Evolutionary conservation across 305 asterid genomes (phyloP), one percentile per base, ranked within the genome.

Genomic region (Fraxinus dipetala): DNA sequence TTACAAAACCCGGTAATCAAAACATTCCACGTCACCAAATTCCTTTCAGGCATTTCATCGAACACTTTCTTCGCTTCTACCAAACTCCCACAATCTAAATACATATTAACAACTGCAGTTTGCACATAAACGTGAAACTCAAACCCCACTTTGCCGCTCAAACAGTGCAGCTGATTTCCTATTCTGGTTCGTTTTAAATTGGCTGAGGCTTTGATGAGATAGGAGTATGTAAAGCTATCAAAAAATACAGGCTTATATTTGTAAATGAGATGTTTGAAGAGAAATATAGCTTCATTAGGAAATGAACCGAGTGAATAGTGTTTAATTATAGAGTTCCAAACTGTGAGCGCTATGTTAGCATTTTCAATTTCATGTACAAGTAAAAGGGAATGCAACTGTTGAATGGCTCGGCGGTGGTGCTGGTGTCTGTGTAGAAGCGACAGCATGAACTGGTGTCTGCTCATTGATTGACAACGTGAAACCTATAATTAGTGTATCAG

Each of bases 31-130:
- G 97, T 87, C 40, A 94, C 97, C 82, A 81, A 81, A 77, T 91
- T 93, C 75, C 83, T 93, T 28, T 81, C 84, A 40, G 93, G 91
- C 98, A 93, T 93, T 88, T 86, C 90, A 28, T 90, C 95, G 79
- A 94, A 94, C 88, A 92, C 88, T 4, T 85, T 90, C 83, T 81
- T 79, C 9, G 97, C 92, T 22, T 88, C 89, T 14, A 75, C 81
- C 73, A 89, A 63, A 79, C 79, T 79, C 75, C 93, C 92, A 82
- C 92, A 91, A 3, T 89, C 93, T 0, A 72, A 72, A 18, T 90
- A 92, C 98, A 93, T 91, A 73, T 93, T 90, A 72, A 95, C 89
- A 82, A 90, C 35, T 1, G 98, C 98, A 56, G 98, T 95, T 36
- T 87, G 94, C 75, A 90, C 97, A 70, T 92, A 90, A 35, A 93